A percentile compares a stretch with the other conserved stretches of the same genome.
Evolutionary conservation across 106 monocot species (phyloP).

Genomic region (Dendrobium nobile): DNA sequence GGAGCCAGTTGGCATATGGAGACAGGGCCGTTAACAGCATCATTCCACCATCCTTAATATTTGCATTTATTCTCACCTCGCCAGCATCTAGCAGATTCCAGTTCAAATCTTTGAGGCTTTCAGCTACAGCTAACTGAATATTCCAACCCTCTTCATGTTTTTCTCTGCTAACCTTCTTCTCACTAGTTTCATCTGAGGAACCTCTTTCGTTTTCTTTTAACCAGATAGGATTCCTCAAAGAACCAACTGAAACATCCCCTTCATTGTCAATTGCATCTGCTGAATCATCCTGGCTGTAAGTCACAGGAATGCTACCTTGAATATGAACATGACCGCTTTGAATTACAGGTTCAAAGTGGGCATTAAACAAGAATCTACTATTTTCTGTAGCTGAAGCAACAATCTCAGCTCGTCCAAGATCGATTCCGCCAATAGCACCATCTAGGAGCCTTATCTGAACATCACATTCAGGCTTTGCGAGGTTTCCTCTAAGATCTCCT

Average conservation of each 20-base stretch:
- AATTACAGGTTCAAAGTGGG: constrained; percentile 83
- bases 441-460: constrained; percentile 95
- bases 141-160: constrained; percentile 93
- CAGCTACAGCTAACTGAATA: constrained; percentile 78
- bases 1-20: constrained; percentile 91
- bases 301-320: constrained; percentile 95
- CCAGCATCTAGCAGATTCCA: constrained; percentile 78
- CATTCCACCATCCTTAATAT: constrained; percentile 99
- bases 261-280: constrained; percentile 36
- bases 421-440: constrained; percentile 88
- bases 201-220: constrained; percentile 50
- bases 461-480: constrained; percentile 93
- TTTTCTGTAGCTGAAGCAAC: constrained; percentile 77
- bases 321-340: constrained; percentile 98
- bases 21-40: constrained; percentile 80
- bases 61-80: constrained; percentile 86
- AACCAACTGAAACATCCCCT: constrained; percentile 31
- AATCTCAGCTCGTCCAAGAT: constrained; percentile 91
- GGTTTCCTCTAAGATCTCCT: constrained; percentile 89
- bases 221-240: constrained; percentile 58
- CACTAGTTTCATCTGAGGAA: constrained; percentile 42
- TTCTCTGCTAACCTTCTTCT: constrained; percentile 69
- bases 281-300: constrained; percentile 49
- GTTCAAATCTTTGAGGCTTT: constrained; percentile 88
- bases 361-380: constrained; percentile 89